These are phyloP conservation scores for Alisma plantagoaquatica DNA, from an alignment of 106 monocot species.

Conservation along the genomic window DNA sequence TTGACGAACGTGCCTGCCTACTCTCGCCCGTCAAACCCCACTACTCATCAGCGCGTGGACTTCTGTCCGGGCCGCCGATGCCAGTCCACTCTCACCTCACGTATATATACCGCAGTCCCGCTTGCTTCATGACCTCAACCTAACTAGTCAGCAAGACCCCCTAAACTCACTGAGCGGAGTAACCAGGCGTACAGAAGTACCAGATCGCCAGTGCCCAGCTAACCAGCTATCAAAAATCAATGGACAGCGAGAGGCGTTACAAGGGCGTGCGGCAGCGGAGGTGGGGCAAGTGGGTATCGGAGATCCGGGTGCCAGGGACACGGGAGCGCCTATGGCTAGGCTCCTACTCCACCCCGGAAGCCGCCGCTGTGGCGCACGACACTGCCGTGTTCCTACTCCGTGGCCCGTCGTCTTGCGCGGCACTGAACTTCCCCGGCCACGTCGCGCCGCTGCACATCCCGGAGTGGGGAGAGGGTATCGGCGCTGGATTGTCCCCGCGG, in stretches of 20 bases:
- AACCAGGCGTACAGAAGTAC: too few species aligned
- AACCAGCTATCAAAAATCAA: too few species aligned
- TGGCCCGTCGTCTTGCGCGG: constrained; percentile 10
- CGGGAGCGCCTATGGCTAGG: constrained; percentile 43
- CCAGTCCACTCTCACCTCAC: too few species aligned
- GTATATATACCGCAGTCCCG: too few species aligned
- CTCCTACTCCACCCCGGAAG: constrained; percentile 39
- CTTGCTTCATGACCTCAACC: too few species aligned
- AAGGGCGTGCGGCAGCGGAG: constrained; percentile 37
- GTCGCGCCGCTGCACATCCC: constrained; percentile 1
- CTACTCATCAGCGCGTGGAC: too few species aligned
- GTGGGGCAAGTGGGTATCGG: constrained; percentile 57
- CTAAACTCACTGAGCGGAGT: too few species aligned
- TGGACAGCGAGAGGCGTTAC: constrained; percentile 14
- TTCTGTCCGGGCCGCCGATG: too few species aligned
- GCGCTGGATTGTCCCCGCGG: constrained; percentile 19
- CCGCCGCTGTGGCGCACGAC: constrained; percentile 45
- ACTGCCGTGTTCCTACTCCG: constrained; percentile 41
- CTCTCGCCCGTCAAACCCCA: too few species aligned
- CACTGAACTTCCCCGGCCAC: constrained; percentile 25
- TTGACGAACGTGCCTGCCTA: too few species aligned
- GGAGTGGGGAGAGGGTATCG: constrained; percentile 11
- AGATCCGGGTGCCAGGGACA: constrained; percentile 32
- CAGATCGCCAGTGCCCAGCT: too few species aligned
- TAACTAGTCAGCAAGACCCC: too few species aligned